phyloP scores from a whole-genome alignment of 495 filamentous ascomycete genomes.

The Penicillium soppii region DNA sequence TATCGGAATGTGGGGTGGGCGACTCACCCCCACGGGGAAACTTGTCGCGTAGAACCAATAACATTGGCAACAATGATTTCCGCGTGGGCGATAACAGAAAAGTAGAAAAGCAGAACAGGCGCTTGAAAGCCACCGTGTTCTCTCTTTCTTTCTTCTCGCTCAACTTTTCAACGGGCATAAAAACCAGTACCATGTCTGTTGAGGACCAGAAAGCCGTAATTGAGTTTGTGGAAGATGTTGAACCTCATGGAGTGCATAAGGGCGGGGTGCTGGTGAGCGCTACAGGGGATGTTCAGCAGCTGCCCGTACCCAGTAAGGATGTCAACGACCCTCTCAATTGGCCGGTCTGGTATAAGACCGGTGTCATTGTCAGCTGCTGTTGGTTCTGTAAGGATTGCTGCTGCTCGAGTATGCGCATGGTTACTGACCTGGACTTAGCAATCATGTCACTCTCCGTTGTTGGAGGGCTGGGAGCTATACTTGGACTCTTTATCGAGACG shows the following conservation, averaged over 20 bases:
- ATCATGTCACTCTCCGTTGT: constrained; percentile 35
- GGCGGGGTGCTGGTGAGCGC: constrained; percentile 22
- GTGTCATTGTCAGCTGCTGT: constrained; percentile 33
- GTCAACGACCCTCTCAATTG: constrained; percentile 40
- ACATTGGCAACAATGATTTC: no score
- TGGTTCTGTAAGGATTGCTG: constrained; percentile 41
- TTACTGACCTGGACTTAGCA: no score
- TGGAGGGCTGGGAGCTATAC: constrained; percentile 30
- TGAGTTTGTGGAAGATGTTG: constrained; percentile 24
- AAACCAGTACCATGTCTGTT: constrained; percentile 10
- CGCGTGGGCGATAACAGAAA: no score
- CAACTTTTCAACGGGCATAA: no score
- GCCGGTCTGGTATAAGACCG: constrained; percentile 29
- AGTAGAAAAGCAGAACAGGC: no score
- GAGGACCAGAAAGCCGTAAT: constrained; percentile 18
- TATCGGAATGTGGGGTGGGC: no score
- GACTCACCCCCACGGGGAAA: no score
- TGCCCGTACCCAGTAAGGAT: constrained; percentile 34
- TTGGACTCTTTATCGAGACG: constrained; percentile 28
- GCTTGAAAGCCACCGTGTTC: no score
- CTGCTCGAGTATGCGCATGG: no score
- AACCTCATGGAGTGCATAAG: background rate
- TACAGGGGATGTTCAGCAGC: constrained; percentile 22
- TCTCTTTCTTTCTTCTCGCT: background rate
- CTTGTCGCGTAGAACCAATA: no score